These are phyloP conservation scores for Cytospora schulzeri DNA, from an alignment of 2,329 filamentous ascomycete genomes.

Conservation along the genomic window DNA sequence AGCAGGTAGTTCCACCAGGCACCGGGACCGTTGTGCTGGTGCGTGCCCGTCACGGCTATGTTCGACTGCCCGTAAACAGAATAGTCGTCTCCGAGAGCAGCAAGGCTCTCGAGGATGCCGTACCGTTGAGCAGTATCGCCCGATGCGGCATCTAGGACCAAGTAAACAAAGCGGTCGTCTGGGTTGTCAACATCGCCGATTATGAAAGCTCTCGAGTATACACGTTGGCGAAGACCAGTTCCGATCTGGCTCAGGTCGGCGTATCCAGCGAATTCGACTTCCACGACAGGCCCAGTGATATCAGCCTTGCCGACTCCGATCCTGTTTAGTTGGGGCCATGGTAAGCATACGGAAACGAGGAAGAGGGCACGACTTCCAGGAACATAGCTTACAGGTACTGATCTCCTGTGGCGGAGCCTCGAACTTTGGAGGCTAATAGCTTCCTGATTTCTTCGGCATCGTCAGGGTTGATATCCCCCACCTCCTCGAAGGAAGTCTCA, in stretches of 20 bases:
- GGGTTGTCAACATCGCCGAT: constrained; percentile 68
- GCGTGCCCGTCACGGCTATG: constrained; percentile 86
- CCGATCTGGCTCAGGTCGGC: constrained; percentile 83
- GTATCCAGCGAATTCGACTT: constrained; percentile 91
- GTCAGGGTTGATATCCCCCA: constrained; percentile 22
- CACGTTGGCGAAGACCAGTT: constrained; percentile 79
- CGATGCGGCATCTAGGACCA: constrained; percentile 83
- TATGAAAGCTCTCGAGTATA: constrained; percentile 90
- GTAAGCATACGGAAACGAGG: constrained; percentile 1
- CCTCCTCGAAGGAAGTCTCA: constrained; percentile 9
- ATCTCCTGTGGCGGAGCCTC: constrained; percentile 22
- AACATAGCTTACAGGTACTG: constrained; percentile 23
- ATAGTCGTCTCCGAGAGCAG: constrained; percentile 70
- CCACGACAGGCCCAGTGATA: constrained; percentile 76
- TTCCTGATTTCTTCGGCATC: constrained; percentile 24
- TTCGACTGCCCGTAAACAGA: constrained; percentile 77
- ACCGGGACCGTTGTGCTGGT: constrained; percentile 88
- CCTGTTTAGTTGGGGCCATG: neutral
- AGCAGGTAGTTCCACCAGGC: constrained; percentile 95
- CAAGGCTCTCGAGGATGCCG: constrained; percentile 79
- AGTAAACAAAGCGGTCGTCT: constrained; percentile 77
- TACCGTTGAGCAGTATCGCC: constrained; percentile 87
- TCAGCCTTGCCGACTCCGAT: constrained; percentile 61
- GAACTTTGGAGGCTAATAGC: constrained; percentile 23
- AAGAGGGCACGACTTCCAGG: neutral